Evolutionary conservation across 768 basidiomycete species (phyloP).

Genomic region (Amanita phalloides): DNA sequence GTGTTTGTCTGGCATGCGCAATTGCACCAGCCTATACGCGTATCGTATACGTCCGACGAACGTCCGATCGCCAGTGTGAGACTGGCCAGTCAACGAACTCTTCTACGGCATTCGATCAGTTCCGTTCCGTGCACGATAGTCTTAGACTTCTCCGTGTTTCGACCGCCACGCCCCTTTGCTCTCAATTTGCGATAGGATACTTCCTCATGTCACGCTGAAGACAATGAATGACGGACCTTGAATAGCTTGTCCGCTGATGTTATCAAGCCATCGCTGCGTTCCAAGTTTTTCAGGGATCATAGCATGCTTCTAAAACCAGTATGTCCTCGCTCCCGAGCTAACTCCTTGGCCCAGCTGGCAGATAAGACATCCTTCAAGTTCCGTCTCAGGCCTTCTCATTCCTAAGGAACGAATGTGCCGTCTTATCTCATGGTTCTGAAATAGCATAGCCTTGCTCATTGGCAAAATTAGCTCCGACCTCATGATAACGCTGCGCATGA

Average conservation of each 20-base stretch:
- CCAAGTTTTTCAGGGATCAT: not conserved
- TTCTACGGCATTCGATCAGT: not conserved
- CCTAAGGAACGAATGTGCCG: not conserved
- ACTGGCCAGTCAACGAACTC: not conserved
- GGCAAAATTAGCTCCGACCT: not conserved
- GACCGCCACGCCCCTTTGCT: not conserved
- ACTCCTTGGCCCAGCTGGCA: not conserved
- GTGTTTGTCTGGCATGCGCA: too few species aligned
- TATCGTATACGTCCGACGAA: not conserved
- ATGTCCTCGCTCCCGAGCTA: not conserved
- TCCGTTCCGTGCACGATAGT: not conserved
- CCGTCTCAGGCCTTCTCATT: not conserved
- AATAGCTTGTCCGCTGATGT: not conserved
- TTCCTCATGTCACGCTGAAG: not conserved
- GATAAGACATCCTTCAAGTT: not conserved
- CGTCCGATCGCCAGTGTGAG: not conserved
- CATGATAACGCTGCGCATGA: slow-evolving; percentile 1
- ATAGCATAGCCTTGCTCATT: not conserved
- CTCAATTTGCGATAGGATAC: too few species aligned
- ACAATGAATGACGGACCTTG: not conserved
- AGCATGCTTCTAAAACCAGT: not conserved
- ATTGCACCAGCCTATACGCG: too few species aligned
- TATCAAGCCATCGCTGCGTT: not conserved
- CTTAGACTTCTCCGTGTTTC: not conserved
- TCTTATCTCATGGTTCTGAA: not conserved